Evolutionary conservation across 164 flowering plant species (phyloP), one percentile per base, ranked within the genome.

Genomic region (Pachysandra terminalis): DNA sequence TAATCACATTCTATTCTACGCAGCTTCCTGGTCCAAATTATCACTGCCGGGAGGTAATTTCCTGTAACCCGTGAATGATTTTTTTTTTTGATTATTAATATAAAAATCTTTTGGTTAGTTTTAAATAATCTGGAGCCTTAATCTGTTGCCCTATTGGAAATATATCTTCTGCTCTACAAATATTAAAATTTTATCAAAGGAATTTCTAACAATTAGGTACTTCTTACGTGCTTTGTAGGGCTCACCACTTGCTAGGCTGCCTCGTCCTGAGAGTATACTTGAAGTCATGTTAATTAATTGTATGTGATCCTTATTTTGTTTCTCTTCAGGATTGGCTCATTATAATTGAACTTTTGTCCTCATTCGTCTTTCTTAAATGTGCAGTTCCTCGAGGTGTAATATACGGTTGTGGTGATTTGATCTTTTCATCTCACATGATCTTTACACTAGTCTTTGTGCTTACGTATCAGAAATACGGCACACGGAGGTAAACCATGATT

Each of bases 11-110:
- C 77, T 90, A 86, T 77, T 85, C 99, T 48, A 95, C 99, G 21
- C 97, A 90, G 79, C 95, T 95, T 81, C 99, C 99, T 68, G 97
- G 99, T 66, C 99, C 98, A 65, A 95, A 95, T 72, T 95, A 95
- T 77, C 99, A 93, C 73, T 92, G 99, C 54, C 98, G 98, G 27
- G 99, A 93, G 97, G 99, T 90, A 79, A 9, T 66, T 56, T 54
- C 10, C 53, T 40, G 53, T 40, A 22, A 21, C 0, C 9, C 41
- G 19, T 61, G 52, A 28, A 19, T 19, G 19, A 26, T 55, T 59
- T 40, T 25, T 0, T 5, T 15, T 55, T 21, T n/a, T n/a, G 21
- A 19, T 21, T 9, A 15, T 14, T 3, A 24, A 35, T 5, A 48
- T 15, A 24, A 2, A 5, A 9, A 19, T 16, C 0, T 15, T 56